Evolutionary conservation across 2,329 filamentous ascomycete genomes (phyloP), one percentile per base, ranked within the genome.

Genomic region (Aureobasidium sp.): DNA sequence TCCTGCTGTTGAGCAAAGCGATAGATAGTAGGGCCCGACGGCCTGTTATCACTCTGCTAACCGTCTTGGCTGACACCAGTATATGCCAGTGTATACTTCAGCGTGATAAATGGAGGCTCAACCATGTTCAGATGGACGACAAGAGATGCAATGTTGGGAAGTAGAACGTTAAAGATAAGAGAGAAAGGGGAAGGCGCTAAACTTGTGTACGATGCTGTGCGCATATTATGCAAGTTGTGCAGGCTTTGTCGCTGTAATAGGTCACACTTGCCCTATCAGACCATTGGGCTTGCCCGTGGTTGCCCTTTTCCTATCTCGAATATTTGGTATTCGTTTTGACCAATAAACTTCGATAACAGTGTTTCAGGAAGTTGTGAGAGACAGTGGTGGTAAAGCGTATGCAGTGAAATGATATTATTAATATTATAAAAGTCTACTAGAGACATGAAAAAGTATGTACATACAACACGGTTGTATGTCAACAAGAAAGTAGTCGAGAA

Each of bases 401-500:
- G 32, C 41, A 22, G 41, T 45, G 29, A 32, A 45, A 45, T 21
- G 14, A n/a, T 34, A 24, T 34, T n/a, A 45, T 45, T 45, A 45
- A n/a, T n/a, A 34, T 45, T 32, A 45, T 21, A n/a, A 34, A 5
- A 10, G 41, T 45, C 41, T 34, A 1, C 41, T 45, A 45, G 41
- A 34, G 41, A 45, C 41, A 32, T 17, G 24, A 34, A 32, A 6
- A 12, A 4, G 11, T 34, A 45, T 45, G 29, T 45, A 45, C 41
- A 45, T 45, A 45, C 41, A 45, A 45, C 41, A n/a, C 41, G n/a
- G 41, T 45, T 45, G 41, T 45, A 45, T 45, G 34, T 32, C n/a
- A 24, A 45, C 27, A 45, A 45, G 41, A 45, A 45, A 45, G 19
- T 32, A 45, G 41, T 45, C 12, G 29, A 34, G 29, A 22, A 16